Conservation (phyloP, 2,329 filamentous ascomycete species). For the Neonectria punicea region DNA sequence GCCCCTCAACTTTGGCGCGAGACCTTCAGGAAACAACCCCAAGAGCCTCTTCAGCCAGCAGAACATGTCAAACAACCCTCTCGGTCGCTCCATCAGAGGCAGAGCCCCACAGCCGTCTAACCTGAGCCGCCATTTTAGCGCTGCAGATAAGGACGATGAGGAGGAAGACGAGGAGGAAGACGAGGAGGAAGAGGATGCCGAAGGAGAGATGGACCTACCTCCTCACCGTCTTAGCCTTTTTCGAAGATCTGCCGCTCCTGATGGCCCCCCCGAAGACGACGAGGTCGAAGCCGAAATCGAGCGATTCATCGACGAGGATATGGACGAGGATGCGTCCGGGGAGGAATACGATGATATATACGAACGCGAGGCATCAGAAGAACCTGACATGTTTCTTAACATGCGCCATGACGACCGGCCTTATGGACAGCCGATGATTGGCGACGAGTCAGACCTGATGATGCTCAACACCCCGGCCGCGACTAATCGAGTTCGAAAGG, state of each 20-base stretch:
- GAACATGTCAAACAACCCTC: constrained; percentile 53
- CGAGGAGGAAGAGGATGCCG: constrained; percentile 46
- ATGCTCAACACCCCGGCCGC: constrained; percentile 66
- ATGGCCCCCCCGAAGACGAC: constrained; percentile 34
- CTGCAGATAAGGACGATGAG: constrained; percentile 46
- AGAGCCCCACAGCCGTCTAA: constrained; percentile 59
- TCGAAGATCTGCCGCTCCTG: constrained; percentile 36
- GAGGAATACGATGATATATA: constrained; percentile 54
- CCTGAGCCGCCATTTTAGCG: constrained; percentile 57
- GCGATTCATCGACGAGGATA: constrained; percentile 49
- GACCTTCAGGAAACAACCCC: constrained; percentile 40
- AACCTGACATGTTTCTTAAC: constrained; percentile 62
- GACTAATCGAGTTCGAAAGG: constrained; percentile 61
- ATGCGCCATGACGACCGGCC: constrained; percentile 56
- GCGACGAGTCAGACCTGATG: constrained; percentile 62
- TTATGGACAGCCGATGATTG: constrained; percentile 53
- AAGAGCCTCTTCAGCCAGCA: constrained; percentile 52
- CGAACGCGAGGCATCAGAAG: constrained; percentile 53
- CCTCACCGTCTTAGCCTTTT: constrained; percentile 48
- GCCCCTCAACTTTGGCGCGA: constrained; percentile 53
- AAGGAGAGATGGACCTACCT: constrained; percentile 50
- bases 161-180: constrained; percentile 39
- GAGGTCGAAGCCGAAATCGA: constrained; percentile 51
- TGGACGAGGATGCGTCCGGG: constrained; percentile 53
- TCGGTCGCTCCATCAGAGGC: constrained; percentile 60